Conservation (phyloP, 129 eudicot genomes). For the Cynara cardunculus region DNA sequence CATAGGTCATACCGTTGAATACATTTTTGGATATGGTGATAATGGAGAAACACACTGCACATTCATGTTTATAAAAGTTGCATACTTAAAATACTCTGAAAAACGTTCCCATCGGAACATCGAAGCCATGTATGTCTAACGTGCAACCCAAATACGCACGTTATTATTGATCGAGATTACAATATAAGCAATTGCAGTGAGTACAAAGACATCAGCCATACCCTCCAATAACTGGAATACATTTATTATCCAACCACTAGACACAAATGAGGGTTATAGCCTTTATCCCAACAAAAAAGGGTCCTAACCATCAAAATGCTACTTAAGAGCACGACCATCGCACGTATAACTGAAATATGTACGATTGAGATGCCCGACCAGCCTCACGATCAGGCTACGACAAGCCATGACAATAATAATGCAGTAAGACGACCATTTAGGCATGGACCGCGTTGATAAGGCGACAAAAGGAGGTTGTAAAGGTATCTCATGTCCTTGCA, state of each 20-base stretch:
- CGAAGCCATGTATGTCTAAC: not conserved
- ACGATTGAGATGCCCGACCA: not conserved
- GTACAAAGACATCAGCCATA: not conserved
- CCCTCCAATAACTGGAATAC: not conserved
- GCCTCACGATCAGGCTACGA: not conserved
- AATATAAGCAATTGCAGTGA: not conserved
- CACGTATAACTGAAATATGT: not conserved
- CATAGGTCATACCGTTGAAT: not conserved
- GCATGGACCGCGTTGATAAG: conserved; percentile 13
- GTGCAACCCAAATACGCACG: not conserved
- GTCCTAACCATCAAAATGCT: conserved; percentile 3
- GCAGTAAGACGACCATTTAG: not conserved
- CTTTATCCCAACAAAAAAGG: not conserved
- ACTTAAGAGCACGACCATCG: not conserved
- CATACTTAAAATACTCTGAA: not conserved
- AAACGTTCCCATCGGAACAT: not conserved
- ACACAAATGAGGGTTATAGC: not conserved
- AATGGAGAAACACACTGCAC: not conserved
- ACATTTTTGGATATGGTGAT: not conserved
- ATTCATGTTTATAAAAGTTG: not conserved
- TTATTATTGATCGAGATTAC: not conserved
- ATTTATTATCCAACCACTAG: not conserved
- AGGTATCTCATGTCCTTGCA: conserved; percentile 22
- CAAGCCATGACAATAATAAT: not conserved
- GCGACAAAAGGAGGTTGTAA: conserved; percentile 22